These are phyloP conservation scores for Starmera amethionina DNA, from an alignment of 805 yeast species.

Conservation along the genomic window DNA sequence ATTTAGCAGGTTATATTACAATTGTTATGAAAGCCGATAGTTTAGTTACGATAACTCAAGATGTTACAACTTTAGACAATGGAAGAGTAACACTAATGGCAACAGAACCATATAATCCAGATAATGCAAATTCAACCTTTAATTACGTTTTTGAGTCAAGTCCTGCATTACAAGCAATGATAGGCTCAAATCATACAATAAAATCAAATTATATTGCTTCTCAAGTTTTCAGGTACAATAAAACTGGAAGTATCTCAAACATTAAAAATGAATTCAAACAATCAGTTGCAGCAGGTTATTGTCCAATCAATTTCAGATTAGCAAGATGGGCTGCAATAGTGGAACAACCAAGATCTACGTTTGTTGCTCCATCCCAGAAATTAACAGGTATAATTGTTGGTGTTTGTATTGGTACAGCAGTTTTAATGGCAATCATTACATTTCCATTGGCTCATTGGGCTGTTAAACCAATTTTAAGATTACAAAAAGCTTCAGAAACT, in stretches of 20 bases:
- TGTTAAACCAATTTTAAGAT: slow-evolving; percentile 68
- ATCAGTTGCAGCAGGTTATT: slow-evolving; percentile 47
- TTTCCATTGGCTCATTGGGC: slow-evolving; percentile 79
- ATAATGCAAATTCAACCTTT: slow-evolving; percentile 23
- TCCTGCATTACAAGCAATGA: slow-evolving; percentile 11
- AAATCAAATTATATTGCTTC: slow-evolving; percentile 23
- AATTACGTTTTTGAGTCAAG: slow-evolving; percentile 33
- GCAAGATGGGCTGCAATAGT: slow-evolving; percentile 67
- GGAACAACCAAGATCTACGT: slow-evolving; percentile 48
- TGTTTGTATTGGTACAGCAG: slow-evolving; percentile 71
- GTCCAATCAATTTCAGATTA: slow-evolving; percentile 32
- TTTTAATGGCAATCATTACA: slow-evolving; percentile 62
- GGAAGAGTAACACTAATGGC: slow-evolving; percentile 23
- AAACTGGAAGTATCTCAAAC: slow-evolving; percentile 32
- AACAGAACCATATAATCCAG: slow-evolving; percentile 15
- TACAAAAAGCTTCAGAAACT: slow-evolving; percentile 72
- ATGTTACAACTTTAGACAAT: slow-evolving; percentile 30
- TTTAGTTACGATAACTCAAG: slow-evolving; percentile 29
- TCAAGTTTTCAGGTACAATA: slow-evolving; percentile 25
- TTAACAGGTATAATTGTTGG: slow-evolving; percentile 66
- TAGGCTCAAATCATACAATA: slow-evolving; percentile 10
- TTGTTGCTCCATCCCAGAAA: slow-evolving; percentile 52
- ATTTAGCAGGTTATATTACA: slow-evolving; percentile 63
- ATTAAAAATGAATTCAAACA: slow-evolving; percentile 25
- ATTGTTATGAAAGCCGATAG: slow-evolving; percentile 41